A percentile compares a stretch with the other conserved stretches of the same genome.
phyloP scores from a whole-genome alignment of 306 rosid genomes.

The Sphenostylis stenocarpa region DNA sequence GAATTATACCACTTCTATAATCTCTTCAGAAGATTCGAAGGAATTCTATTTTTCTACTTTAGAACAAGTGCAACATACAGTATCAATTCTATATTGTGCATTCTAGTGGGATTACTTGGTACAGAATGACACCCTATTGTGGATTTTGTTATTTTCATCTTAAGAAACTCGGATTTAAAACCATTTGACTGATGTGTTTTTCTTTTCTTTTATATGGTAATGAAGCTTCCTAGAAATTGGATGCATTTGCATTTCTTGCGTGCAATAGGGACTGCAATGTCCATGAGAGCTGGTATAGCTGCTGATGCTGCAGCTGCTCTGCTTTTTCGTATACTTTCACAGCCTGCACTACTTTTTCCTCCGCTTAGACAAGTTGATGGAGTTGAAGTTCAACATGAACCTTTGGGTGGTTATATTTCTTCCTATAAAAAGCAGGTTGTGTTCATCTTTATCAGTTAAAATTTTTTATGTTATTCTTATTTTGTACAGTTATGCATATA shows the following conservation, averaged over 20 bases:
- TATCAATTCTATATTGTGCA: slow-evolving; percentile 15
- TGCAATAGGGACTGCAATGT: slow-evolving; percentile 98
- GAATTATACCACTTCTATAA: not conserved
- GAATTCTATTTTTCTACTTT: not conserved
- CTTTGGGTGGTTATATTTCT: slow-evolving; percentile 74
- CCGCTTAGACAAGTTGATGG: slow-evolving; percentile 96
- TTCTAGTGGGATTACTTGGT: not conserved
- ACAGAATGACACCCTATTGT: not conserved
- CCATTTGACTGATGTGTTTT: slow-evolving; percentile 14
- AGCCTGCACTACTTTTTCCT: slow-evolving; percentile 95
- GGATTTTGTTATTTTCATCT: slow-evolving; percentile 5
- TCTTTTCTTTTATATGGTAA: slow-evolving; percentile 23
- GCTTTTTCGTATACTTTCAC: slow-evolving; percentile 93
- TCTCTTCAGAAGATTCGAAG: not conserved
- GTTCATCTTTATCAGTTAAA: not conserved
- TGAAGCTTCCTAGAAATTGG: slow-evolving; percentile 98
- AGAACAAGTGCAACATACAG: slow-evolving; percentile 3
- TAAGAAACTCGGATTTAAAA: slow-evolving; percentile 21
- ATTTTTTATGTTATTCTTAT: not conserved
- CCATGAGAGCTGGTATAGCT: slow-evolving; percentile 96
- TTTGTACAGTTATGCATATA: not conserved
- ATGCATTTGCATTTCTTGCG: slow-evolving; percentile 98
- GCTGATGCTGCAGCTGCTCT: slow-evolving; percentile 99
- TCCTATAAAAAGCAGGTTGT: slow-evolving; percentile 85
- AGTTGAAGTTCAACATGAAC: slow-evolving; percentile 78